These are phyloP conservation scores for Micractinium sp. DNA, from an alignment of 139 green algal genomes.

Conservation along the genomic window DNA sequence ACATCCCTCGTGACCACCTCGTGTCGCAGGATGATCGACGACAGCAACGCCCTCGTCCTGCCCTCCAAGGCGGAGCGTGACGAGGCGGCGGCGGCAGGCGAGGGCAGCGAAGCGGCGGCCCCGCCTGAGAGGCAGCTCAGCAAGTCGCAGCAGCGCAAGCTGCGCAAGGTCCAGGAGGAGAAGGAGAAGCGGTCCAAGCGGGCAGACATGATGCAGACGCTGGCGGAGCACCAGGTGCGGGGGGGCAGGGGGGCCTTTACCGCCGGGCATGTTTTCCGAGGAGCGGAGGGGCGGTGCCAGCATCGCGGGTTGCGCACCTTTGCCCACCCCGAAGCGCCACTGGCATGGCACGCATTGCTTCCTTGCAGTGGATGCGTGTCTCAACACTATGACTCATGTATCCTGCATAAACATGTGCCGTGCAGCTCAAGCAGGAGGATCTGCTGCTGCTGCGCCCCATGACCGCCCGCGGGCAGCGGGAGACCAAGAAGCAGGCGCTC, in stretches of 20 bases:
- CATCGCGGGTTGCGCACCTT: no score
- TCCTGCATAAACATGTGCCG: neutral
- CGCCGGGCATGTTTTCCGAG: no score
- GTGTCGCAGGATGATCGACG: conserved; percentile 18
- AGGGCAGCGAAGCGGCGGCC: neutral
- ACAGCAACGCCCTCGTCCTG: conserved; percentile 58
- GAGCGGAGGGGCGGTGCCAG: no score
- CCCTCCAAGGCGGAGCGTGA: conserved; percentile 7
- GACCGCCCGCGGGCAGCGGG: conserved; percentile 62
- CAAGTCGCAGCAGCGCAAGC: conserved; percentile 81
- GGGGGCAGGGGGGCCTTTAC: neutral
- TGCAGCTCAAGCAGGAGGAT: conserved; percentile 33
- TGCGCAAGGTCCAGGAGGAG: conserved; percentile 73
- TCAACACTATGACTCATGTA: no score
- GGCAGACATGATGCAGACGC: conserved; percentile 37
- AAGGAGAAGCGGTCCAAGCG: conserved; percentile 62
- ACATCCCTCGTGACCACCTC: neutral
- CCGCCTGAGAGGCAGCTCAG: conserved; percentile 33
- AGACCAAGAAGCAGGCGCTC: conserved; percentile 82
- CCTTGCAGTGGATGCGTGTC: no score
- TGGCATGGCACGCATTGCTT: no score
- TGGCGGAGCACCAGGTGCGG: conserved; percentile 43
- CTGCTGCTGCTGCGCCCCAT: conserved; percentile 62
- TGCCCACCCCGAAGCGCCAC: neutral
- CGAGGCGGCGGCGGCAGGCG: neutral